Conservation (phyloP, 2,329 filamentous ascomycete genomes). For the Pochonia chlamydosporia region DNA sequence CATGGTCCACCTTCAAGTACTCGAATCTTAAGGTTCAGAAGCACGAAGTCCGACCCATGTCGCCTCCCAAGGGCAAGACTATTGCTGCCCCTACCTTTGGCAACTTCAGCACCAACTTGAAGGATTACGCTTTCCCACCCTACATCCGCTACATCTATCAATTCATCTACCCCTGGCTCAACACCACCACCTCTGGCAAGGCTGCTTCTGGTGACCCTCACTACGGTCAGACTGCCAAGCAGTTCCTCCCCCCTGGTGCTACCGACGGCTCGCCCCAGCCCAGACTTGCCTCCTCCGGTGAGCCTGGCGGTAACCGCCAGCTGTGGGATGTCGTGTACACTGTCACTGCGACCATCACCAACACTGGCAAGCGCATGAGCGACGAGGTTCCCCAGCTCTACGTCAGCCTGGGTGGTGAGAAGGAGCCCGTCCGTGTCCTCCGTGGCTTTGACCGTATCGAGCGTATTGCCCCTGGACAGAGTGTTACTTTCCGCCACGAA, state of each 20-base stretch:
- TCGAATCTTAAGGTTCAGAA: slow-evolving; percentile 57
- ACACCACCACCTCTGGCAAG: slow-evolving; percentile 51
- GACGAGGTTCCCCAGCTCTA: slow-evolving; percentile 77
- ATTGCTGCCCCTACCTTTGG: slow-evolving; percentile 58
- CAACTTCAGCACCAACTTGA: slow-evolving; percentile 54
- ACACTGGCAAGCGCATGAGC: slow-evolving; percentile 59
- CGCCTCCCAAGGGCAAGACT: slow-evolving; percentile 56
- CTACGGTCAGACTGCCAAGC: slow-evolving; percentile 52
- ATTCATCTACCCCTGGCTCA: slow-evolving; percentile 69
- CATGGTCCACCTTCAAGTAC: slow-evolving; percentile 74
- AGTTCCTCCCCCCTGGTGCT: slow-evolving; percentile 56
- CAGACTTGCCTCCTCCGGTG: slow-evolving; percentile 41
- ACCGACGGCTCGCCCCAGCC: slow-evolving; percentile 52
- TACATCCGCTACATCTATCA: slow-evolving; percentile 43
- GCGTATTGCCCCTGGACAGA: slow-evolving; percentile 63
- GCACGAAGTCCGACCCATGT: slow-evolving; percentile 44
- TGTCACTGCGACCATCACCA: slow-evolving; percentile 62
- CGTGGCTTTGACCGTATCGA: slow-evolving; percentile 74
- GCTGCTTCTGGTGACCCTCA: slow-evolving; percentile 51
- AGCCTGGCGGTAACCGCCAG: slow-evolving; percentile 57
- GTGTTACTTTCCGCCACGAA: slow-evolving; percentile 58
- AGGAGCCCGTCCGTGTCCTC: slow-evolving; percentile 62
- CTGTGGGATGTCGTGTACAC: slow-evolving; percentile 67
- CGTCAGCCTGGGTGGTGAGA: slow-evolving; percentile 70
- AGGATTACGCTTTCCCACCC: slow-evolving; percentile 64